Percentiles rank a stretch among this genome's conserved stretches.
Evolutionary conservation across 2,329 filamentous ascomycete species (phyloP).

Genomic region (Aspergillus chevalieri): DNA sequence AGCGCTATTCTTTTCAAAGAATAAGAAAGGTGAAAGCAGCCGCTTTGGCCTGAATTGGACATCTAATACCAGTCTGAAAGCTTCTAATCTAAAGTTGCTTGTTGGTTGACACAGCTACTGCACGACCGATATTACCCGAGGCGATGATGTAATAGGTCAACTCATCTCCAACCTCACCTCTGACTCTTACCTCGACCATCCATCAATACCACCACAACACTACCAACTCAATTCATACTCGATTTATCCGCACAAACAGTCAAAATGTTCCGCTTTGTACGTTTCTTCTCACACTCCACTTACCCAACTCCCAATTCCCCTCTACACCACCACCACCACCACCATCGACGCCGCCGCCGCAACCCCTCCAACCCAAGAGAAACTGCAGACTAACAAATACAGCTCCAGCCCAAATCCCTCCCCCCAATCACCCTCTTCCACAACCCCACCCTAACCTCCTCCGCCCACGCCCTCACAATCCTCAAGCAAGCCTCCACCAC

Average conservation of each 20-base stretch:
- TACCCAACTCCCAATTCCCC: neutral
- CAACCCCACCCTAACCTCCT: conserved; percentile 67
- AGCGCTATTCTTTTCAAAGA: too few species aligned
- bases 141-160: neutral
- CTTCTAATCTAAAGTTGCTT: too few species aligned
- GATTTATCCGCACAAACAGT: conserved; percentile 3
- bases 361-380: conserved; percentile 1
- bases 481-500: conserved; percentile 74
- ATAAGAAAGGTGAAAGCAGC: too few species aligned
- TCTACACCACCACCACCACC: neutral
- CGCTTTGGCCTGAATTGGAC: too few species aligned
- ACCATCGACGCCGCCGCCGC: neutral
- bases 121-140: neutral
- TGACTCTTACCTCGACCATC: neutral
- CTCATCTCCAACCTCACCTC: neutral
- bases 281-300: neutral
- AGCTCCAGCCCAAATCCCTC: conserved; percentile 64
- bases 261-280: conserved; percentile 21
- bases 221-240: neutral
- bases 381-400: neutral
- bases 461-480: conserved; percentile 64
- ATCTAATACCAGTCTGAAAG: too few species aligned
- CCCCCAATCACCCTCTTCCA: conserved; percentile 97
- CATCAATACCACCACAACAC: neutral
- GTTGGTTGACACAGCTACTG: too few species aligned